Evolutionary conservation across 495 filamentous ascomycete species (phyloP), one percentile per base, ranked within the genome.

Genomic region (Massariosphaeria phaeospora): DNA sequence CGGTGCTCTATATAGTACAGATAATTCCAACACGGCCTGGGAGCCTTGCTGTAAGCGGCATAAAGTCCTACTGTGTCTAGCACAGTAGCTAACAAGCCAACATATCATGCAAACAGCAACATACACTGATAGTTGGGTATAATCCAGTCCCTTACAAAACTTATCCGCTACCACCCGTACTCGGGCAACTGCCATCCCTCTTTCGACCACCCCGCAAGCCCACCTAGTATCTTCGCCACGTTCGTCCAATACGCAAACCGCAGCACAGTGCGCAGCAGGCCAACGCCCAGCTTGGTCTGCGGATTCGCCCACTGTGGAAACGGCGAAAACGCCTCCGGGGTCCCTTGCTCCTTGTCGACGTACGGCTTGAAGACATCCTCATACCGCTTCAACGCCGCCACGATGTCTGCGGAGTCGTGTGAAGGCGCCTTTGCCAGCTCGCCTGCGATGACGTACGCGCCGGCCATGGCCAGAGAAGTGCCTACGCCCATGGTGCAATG

Each of bases 391-490:
- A 76, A 61, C n/a, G 75, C 75, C 3, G 43, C 43, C 20, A 39
- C 29, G 1, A 70, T 39, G 33, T 47, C 44, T 4, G 4, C 6
- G n/a, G n/a, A n/a, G n/a, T n/a, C n/a, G n/a, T n/a, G n/a, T 31
- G 47, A 50, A 5, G 44, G 29, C 13, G 17, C 29, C 41, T 60
- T 68, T 18, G 55, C 65, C 27, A 82, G 70, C 59, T 80, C 77
- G 11, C 76, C 77, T 1, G 79, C 79, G 0, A 80, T 69, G 2
- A 79, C 42, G 49, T 79, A 81, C 0, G 76, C 73, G 9, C 78
- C 77, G 9, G 73, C 68, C 0, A 81, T 57, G 7, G 67, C 61
- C n/a, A 58, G 56, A 0, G 72, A 71, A 0, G 76, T 79, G 0
- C 77, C 78, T 49, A 67, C 68, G 0, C 72, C 63, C 5, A 69